Conservation (phyloP, 129 eudicot genomes). For the Chrysanthemum makinoi region DNA sequence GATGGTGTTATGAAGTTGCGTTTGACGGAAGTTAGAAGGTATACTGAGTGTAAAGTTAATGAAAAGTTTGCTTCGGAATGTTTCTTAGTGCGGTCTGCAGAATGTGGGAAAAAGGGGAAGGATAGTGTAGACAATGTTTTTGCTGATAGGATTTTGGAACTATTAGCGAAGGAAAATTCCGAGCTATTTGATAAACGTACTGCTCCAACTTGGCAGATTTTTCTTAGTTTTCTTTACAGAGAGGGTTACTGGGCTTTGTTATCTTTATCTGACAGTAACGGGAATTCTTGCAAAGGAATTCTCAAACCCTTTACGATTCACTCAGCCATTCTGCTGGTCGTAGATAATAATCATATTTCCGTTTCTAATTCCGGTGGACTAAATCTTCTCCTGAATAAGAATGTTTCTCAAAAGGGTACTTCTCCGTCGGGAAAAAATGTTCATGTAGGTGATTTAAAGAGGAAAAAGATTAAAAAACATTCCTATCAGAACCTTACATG, state of each 20-base stretch:
- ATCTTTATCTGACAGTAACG: slow-evolving; percentile 49
- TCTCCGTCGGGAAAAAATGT: slow-evolving; percentile 38
- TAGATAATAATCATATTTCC: slow-evolving; percentile 24
- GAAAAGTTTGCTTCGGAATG: slow-evolving; percentile 25
- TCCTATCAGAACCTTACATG: slow-evolving; percentile 51
- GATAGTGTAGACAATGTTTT: slow-evolving; percentile 33
- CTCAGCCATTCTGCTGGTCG: slow-evolving; percentile 50
- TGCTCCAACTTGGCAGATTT: slow-evolving; percentile 75
- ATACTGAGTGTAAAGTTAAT: slow-evolving; percentile 22
- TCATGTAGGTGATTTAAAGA: slow-evolving; percentile 37
- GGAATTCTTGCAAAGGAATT: slow-evolving; percentile 48
- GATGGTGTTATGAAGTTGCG: slow-evolving; percentile 41
- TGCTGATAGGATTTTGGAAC: slow-evolving; percentile 63
- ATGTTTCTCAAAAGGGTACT: slow-evolving; percentile 33
- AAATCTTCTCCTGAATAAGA: slow-evolving; percentile 8
- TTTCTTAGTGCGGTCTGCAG: slow-evolving; percentile 46
- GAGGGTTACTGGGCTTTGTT: slow-evolving; percentile 65
- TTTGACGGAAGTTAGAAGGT: slow-evolving; percentile 45
- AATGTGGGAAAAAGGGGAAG: slow-evolving; percentile 39
- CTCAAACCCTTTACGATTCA: slow-evolving; percentile 76
- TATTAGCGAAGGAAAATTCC: slow-evolving; percentile 43
- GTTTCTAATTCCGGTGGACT: slow-evolving; percentile 18
- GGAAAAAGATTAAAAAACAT: slow-evolving; percentile 46
- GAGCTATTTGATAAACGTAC: slow-evolving; percentile 22
- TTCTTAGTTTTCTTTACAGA: slow-evolving; percentile 63